Conservation (phyloP, 768 basidiomycete genomes). For the Kwoniella dendrophila region DNA sequence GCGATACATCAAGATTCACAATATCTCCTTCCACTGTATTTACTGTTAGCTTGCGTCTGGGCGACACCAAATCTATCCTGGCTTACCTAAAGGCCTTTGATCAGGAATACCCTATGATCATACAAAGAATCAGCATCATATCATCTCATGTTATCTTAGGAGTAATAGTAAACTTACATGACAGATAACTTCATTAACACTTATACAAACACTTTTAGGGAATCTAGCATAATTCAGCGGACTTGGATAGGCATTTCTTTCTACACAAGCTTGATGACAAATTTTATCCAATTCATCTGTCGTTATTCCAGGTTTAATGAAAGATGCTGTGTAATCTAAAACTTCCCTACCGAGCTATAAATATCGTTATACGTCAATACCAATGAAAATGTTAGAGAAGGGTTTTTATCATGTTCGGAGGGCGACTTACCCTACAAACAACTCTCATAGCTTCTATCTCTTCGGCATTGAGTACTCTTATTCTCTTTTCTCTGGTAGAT, state of each 20-base stretch:
- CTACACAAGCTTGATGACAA: constrained; percentile 87
- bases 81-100: constrained; percentile 56
- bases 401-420: too few species aligned
- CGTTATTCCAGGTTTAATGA: constrained; percentile 85
- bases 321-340: constrained; percentile 85
- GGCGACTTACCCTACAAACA: constrained; percentile 77
- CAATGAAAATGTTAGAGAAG: too few species aligned
- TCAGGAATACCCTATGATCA: constrained; percentile 75
- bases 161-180: constrained; percentile 59
- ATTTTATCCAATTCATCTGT: constrained; percentile 93
- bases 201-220: constrained; percentile 95
- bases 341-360: constrained; percentile 84
- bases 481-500: constrained; percentile 60
- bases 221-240: constrained; percentile 87
- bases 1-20: constrained; percentile 72
- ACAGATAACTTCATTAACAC: constrained; percentile 94
- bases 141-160: neutral
- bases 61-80: neutral
- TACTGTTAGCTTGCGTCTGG: constrained; percentile 19
- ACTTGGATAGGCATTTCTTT: constrained; percentile 89
- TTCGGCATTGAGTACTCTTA: constrained; percentile 65
- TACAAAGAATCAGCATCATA: neutral
- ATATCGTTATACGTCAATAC: too few species aligned
- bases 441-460: constrained; percentile 88
- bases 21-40: constrained; percentile 91